Evolutionary conservation across 768 basidiomycete genomes (phyloP).

Genomic region (Neoboletus subvelutipes): DNA sequence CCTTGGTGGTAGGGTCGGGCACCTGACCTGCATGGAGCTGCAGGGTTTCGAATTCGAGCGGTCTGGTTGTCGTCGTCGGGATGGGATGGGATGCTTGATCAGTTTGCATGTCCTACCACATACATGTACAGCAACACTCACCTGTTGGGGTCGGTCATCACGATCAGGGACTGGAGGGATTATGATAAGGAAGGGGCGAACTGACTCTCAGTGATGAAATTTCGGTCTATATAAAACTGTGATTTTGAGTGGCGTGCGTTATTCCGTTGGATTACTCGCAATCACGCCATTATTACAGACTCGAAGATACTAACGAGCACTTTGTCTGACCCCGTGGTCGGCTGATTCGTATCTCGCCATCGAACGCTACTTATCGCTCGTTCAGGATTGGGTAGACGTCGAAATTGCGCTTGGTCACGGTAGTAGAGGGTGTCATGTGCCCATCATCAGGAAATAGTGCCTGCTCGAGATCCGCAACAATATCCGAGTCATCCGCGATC

Average conservation of each 20-base stretch:
- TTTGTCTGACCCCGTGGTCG: not conserved
- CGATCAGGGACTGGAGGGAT: not conserved
- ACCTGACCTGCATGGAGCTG: conserved; percentile 63
- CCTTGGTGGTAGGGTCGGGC: conserved; percentile 52
- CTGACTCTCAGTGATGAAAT: too few species aligned
- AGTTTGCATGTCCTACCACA: not conserved
- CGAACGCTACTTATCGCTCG: not conserved
- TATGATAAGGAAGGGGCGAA: not conserved
- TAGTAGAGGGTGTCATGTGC: not conserved
- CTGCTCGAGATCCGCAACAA: too few species aligned
- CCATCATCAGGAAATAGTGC: too few species aligned
- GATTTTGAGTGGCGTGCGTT: not conserved
- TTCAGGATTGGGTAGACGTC: not conserved
- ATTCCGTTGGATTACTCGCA: not conserved
- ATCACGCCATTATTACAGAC: not conserved
- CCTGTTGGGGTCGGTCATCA: conserved; percentile 29
- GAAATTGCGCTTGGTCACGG: not conserved
- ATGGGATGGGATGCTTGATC: not conserved
- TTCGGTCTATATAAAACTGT: not conserved
- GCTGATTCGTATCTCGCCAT: not conserved
- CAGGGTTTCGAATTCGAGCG: conserved; percentile 59
- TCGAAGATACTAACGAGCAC: too few species aligned
- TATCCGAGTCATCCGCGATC: too few species aligned
- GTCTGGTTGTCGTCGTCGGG: conserved; percentile 14
- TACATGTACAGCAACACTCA: not conserved